Conservation (phyloP, 495 filamentous ascomycete genomes). For the Lichina pygmaea region DNA sequence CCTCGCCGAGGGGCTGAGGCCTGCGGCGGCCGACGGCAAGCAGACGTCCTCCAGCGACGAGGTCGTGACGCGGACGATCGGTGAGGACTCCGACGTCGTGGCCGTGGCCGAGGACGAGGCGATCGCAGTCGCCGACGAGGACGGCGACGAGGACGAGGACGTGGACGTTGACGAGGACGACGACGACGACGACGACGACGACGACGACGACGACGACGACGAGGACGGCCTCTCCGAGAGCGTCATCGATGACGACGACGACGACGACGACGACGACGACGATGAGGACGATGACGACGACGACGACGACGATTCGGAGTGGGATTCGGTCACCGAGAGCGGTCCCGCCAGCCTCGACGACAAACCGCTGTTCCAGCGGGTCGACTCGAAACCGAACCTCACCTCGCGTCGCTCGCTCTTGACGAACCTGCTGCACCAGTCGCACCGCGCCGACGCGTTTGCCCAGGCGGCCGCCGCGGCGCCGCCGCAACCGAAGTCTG, state of each 20-base stretch:
- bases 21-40: constrained; percentile 32
- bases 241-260: constrained; percentile 22
- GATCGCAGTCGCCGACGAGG: background rate
- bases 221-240: constrained; percentile 39
- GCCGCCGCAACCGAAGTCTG: constrained; percentile 55
- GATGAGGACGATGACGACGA: constrained; percentile 17
- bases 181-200: constrained; percentile 1
- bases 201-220: constrained; percentile 5
- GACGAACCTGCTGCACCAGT: constrained; percentile 66
- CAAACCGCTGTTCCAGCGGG: constrained; percentile 55
- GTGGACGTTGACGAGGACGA: background rate
- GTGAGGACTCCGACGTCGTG: constrained; percentile 16
- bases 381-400: constrained; percentile 69
- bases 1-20: constrained; percentile 22
- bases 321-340: constrained; percentile 80
- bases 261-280: constrained; percentile 31
- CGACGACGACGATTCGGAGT: constrained; percentile 43
- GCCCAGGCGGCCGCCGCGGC: constrained; percentile 47
- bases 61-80: constrained; percentile 33
- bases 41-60: constrained; percentile 66
- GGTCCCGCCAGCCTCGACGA: constrained; percentile 60
- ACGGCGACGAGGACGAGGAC: constrained; percentile 10
- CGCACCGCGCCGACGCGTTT: constrained; percentile 36
- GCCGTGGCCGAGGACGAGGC: background rate
- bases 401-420: constrained; percentile 70